A percentile compares a stretch with the other conserved stretches of the same genome.
These are phyloP conservation scores for Mycena albidolilacea DNA, from an alignment of 768 basidiomycete genomes.

Conservation along the genomic window DNA sequence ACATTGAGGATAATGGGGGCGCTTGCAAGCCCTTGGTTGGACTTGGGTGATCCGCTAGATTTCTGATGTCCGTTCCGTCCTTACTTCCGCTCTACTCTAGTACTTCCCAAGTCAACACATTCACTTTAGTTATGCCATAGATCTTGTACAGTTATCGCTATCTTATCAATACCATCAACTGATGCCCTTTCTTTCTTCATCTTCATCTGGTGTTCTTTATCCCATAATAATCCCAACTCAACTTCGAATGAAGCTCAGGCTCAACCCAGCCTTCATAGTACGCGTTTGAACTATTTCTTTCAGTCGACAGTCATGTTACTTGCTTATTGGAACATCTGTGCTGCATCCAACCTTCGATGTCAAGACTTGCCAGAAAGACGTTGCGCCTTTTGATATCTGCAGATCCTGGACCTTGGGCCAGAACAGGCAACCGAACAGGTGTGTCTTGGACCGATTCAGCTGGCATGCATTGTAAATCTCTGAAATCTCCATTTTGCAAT, in stretches of 20 bases:
- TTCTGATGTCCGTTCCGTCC: neutral
- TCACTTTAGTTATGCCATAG: constrained; percentile 2
- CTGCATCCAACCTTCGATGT: neutral
- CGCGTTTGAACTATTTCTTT: no score
- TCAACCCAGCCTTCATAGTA: neutral
- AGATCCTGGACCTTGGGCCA: neutral
- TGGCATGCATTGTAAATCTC: no score
- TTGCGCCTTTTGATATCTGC: neutral
- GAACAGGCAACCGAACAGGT: neutral
- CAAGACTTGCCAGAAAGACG: neutral
- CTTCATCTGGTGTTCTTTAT: no score
- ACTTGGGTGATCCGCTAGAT: neutral
- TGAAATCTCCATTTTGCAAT: neutral
- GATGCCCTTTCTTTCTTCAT: neutral
- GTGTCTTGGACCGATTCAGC: neutral
- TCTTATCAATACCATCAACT: constrained; percentile 23
- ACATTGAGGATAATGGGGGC: neutral
- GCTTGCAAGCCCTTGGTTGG: neutral
- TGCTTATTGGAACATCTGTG: no score
- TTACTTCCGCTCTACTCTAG: neutral
- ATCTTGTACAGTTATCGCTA: constrained; percentile 17
- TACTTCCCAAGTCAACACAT: neutral
- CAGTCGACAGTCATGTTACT: no score
- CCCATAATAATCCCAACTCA: no score
- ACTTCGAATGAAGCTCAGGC: no score